These are phyloP conservation scores for Geotrichum macrosporum DNA, from an alignment of 1,139 yeast genomes.

Conservation along the genomic window DNA sequence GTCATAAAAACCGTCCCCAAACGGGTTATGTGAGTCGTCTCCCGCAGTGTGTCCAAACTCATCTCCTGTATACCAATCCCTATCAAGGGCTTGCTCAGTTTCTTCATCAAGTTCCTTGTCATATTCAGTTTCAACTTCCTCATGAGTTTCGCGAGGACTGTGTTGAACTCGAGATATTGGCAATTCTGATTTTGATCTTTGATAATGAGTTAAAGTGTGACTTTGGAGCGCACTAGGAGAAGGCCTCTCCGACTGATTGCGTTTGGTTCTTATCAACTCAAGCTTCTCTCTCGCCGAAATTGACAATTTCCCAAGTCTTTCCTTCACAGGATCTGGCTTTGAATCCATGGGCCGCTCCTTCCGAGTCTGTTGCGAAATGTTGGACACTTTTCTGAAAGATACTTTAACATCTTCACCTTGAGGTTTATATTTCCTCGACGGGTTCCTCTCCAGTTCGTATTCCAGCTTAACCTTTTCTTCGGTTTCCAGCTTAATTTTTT, in stretches of 20 bases:
- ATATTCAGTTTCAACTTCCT: conserved; percentile 1
- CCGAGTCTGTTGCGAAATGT: conserved; percentile 7
- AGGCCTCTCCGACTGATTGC: conserved; percentile 12
- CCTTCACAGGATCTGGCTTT: conserved; percentile 1
- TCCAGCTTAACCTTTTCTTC: conserved; percentile 10
- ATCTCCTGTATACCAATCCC: conserved; percentile 41
- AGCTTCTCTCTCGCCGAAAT: conserved; percentile 20
- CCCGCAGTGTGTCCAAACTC: conserved; percentile 38
- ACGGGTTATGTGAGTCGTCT: conserved; percentile 39
- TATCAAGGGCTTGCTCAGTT: conserved; percentile 30
- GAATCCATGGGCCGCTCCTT: conserved; percentile 3
- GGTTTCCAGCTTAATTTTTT: conserved; percentile 18
- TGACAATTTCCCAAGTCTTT: conserved; percentile 13
- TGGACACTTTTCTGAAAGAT: conserved; percentile 7
- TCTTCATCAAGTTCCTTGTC: conserved; percentile 21
- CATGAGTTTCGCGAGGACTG: not conserved
- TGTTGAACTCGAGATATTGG: conserved; percentile 23
- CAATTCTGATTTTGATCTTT: not conserved
- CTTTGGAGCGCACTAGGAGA: not conserved
- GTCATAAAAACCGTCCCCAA: conserved; percentile 30
- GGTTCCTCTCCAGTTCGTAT: conserved; percentile 2
- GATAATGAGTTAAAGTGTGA: not conserved
- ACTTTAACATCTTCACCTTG: conserved; percentile 7
- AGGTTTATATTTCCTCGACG: not conserved
- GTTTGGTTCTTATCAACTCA: conserved; percentile 20